These are phyloP conservation scores for Bipolaris gigantea DNA, from an alignment of 2,329 filamentous ascomycete species.

Conservation along the genomic window DNA sequence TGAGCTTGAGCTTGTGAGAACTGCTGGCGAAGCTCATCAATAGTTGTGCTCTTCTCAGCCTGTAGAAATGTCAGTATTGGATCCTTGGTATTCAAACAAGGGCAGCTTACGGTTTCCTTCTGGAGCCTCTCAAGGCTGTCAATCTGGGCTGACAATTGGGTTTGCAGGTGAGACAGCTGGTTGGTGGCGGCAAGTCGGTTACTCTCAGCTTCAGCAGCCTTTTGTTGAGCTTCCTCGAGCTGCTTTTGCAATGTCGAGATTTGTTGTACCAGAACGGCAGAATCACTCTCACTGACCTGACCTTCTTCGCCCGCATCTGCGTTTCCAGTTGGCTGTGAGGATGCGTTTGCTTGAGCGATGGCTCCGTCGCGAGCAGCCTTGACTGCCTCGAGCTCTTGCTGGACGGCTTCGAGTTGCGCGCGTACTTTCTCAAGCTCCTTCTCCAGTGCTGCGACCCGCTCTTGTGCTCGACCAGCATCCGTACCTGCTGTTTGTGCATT, in stretches of 20 bases:
- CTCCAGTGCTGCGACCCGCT: slow-evolving; percentile 66
- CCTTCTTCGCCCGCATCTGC: slow-evolving; percentile 51
- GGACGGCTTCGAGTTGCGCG: slow-evolving; percentile 24
- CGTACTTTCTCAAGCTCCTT: slow-evolving; percentile 27
- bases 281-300: slow-evolving; percentile 44
- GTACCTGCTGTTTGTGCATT: slow-evolving; percentile 13
- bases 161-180: slow-evolving; percentile 40
- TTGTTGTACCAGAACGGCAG: slow-evolving; percentile 34
- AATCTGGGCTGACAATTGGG: slow-evolving; percentile 56
- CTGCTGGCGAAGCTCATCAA: slow-evolving; percentile 41
- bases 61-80: slow-evolving; percentile 22
- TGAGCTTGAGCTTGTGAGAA: slow-evolving; percentile 34
- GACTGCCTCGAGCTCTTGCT: slow-evolving; percentile 58
- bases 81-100: background rate
- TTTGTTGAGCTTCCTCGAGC: slow-evolving; percentile 38
- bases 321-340: slow-evolving; percentile 45
- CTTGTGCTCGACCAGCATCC: slow-evolving; percentile 20
- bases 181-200: slow-evolving; percentile 45
- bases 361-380: slow-evolving; percentile 67
- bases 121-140: slow-evolving; percentile 66
- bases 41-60: slow-evolving; percentile 46
- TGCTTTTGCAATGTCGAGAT: slow-evolving; percentile 42
- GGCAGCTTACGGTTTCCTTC: slow-evolving; percentile 53
- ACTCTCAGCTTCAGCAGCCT: slow-evolving; percentile 35
- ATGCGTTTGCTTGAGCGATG: slow-evolving; percentile 49